Conservation (phyloP, 2,329 filamentous ascomycete genomes). For the Fusarium pininemorale region DNA sequence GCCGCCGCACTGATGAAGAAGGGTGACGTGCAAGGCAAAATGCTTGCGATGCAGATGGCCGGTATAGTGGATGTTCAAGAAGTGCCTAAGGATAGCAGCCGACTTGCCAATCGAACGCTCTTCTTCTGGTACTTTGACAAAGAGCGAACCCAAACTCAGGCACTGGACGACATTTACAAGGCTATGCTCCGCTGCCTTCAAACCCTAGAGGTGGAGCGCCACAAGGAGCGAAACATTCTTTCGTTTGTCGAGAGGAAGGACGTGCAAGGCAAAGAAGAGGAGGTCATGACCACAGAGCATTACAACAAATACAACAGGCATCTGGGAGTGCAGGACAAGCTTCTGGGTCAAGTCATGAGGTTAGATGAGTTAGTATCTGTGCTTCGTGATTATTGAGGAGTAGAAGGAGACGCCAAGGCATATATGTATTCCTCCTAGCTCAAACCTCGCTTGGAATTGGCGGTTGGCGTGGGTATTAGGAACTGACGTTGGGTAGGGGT, state of each 20-base stretch:
- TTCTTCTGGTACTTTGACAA: constrained; percentile 93
- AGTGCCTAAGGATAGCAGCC: constrained; percentile 86
- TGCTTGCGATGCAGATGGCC: constrained; percentile 85
- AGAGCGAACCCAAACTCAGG: constrained; percentile 72
- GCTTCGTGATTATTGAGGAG: constrained; percentile 75
- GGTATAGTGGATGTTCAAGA: constrained; percentile 94
- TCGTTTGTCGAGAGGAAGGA: constrained; percentile 86
- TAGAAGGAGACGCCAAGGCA: neutral
- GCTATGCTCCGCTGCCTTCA: constrained; percentile 87
- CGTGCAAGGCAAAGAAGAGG: constrained; percentile 83
- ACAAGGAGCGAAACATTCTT: constrained; percentile 76
- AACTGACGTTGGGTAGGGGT: neutral
- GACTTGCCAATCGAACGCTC: constrained; percentile 82
- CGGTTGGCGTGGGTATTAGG: neutral
- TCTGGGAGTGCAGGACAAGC: constrained; percentile 73
- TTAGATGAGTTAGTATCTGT: constrained; percentile 87
- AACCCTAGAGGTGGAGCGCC: constrained; percentile 79
- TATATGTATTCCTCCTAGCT: neutral
- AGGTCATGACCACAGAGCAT: constrained; percentile 79
- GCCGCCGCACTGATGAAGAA: constrained; percentile 84
- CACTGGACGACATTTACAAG: constrained; percentile 88
- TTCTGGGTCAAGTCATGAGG: constrained; percentile 80
- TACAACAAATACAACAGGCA: constrained; percentile 69
- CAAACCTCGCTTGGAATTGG: neutral
- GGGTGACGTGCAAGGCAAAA: constrained; percentile 83